Evolutionary conservation across 805 yeast genomes (phyloP), one percentile per base, ranked within the genome.

Genomic region (Teunomyces aglyptinius): DNA sequence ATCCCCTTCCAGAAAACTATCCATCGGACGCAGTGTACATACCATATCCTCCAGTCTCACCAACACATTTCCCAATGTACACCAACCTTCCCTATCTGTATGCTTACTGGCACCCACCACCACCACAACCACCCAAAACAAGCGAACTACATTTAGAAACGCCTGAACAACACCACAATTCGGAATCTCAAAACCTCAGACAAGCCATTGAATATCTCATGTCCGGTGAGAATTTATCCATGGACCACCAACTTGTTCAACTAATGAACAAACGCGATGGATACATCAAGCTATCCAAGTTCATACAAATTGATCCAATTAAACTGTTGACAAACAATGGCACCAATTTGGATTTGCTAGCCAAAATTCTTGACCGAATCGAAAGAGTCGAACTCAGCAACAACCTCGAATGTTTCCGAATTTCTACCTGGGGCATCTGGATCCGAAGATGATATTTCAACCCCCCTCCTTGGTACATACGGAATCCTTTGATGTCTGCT

Each of bases 401-500:
- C 12, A 40, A 43, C n/a, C 36, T 48, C 18, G 36, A 34, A 11
- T 22, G 38, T 2, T 50, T 59, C 19, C 41, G 59, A 27, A 19
- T 58, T 26, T 38, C 48, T 19, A 44, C 49, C 35, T 60, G 63
- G 63, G 27, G 48, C 20, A 35, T 33, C 20, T 59, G 63, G 63
- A 27, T 49, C 4, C 15, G 47, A 15, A 16, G 27, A 29, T 12
- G 31, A 29, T 12, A 18, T 7, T 13, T 28, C 15, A 16, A 7
- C 34, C 16, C 8, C 15, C 39, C 26, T 34, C 15, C 8, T 26
- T 24, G 22, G 41, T 47, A 50, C 79, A 75, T 20, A 65, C 54
- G 4, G 70, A 59, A 24, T 63, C 56, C 41, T 58, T 60, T 5
- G 57, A 56, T 3, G 64, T 39, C 10, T 65, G 63, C 41, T 68